These are phyloP conservation scores for Pezicula rhizophila DNA, from an alignment of 2,329 filamentous ascomycete genomes.

Conservation along the genomic window DNA sequence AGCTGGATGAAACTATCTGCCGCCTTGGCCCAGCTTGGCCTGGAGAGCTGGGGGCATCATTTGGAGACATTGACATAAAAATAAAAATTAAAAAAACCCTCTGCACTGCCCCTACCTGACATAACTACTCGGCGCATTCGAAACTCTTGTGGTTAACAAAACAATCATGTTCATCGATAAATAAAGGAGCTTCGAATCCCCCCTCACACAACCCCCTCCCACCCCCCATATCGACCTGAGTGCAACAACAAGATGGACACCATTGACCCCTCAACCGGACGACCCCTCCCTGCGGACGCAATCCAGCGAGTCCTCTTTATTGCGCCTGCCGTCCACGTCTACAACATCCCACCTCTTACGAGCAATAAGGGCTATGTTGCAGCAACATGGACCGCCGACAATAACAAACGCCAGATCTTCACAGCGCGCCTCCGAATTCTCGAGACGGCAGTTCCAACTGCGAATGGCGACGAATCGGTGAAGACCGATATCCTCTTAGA, in stretches of 20 bases:
- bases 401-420: slow-evolving; percentile 70
- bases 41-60: too few relatives aligned
- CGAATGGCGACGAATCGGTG: slow-evolving; percentile 44
- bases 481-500: slow-evolving; percentile 75
- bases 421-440: slow-evolving; percentile 74
- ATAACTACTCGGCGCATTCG: too few relatives aligned
- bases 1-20: too few relatives aligned
- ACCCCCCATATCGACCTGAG: too few relatives aligned
- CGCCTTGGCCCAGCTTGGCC: too few relatives aligned
- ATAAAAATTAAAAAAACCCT: too few relatives aligned
- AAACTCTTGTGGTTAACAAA: too few relatives aligned
- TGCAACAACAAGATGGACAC: slow-evolving; percentile 20
- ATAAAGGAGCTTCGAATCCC: neutral
- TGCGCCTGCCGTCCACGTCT: slow-evolving; percentile 70
- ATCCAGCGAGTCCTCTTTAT: slow-evolving; percentile 83
- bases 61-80: too few relatives aligned
- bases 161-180: neutral
- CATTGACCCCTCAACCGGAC: slow-evolving; percentile 66
- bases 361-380: slow-evolving; percentile 76
- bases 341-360: slow-evolving; percentile 75
- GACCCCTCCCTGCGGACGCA: slow-evolving; percentile 62
- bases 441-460: slow-evolving; percentile 56
- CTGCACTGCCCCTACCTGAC: too few relatives aligned
- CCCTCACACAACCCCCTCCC: too few relatives aligned
- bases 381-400: slow-evolving; percentile 67